phyloP scores from a whole-genome alignment of 2,329 filamentous ascomycete genomes.

The Xylaria sp. region DNA sequence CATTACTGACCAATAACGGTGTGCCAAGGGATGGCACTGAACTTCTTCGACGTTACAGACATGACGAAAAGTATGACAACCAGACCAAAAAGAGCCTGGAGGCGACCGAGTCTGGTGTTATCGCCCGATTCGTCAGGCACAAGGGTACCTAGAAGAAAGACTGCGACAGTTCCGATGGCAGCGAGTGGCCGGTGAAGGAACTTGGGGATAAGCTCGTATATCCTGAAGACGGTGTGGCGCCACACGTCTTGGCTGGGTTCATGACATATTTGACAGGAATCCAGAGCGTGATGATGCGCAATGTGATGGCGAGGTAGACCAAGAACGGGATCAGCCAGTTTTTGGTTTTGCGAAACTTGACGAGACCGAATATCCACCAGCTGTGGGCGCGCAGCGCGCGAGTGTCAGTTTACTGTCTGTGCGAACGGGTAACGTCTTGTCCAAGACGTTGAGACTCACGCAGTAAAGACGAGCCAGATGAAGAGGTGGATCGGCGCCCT shows the following conservation, averaged over 20 bases:
- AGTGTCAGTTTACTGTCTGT: constrained; percentile 18
- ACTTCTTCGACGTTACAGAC: constrained; percentile 73
- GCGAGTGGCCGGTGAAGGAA: constrained; percentile 68
- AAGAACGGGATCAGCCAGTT: constrained; percentile 88
- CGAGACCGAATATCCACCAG: constrained; percentile 50
- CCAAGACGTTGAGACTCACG: constrained; percentile 40
- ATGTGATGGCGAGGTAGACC: constrained; percentile 74
- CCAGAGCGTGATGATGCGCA: constrained; percentile 77
- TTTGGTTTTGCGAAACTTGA: constrained; percentile 70
- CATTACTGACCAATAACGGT: constrained; percentile 68
- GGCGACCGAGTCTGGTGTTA: constrained; percentile 81
- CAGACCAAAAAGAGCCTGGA: constrained; percentile 80
- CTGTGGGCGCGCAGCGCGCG: constrained; percentile 32
- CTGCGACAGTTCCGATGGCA: constrained; percentile 67
- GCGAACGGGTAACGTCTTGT: background rate
- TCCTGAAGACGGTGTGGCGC: constrained; percentile 65
- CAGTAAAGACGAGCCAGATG: constrained; percentile 47
- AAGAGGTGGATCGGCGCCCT: constrained; percentile 52
- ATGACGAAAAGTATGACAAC: constrained; percentile 71
- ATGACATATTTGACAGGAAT: constrained; percentile 71
- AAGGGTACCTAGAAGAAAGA: constrained; percentile 81
- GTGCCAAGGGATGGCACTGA: constrained; percentile 70
- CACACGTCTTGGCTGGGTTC: constrained; percentile 70
- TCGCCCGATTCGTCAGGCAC: constrained; percentile 71
- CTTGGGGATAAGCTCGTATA: constrained; percentile 68